Evolutionary conservation across 148 eudicot genomes (phyloP), one percentile per base, ranked within the genome.

Genomic region (Cornus kousa): DNA sequence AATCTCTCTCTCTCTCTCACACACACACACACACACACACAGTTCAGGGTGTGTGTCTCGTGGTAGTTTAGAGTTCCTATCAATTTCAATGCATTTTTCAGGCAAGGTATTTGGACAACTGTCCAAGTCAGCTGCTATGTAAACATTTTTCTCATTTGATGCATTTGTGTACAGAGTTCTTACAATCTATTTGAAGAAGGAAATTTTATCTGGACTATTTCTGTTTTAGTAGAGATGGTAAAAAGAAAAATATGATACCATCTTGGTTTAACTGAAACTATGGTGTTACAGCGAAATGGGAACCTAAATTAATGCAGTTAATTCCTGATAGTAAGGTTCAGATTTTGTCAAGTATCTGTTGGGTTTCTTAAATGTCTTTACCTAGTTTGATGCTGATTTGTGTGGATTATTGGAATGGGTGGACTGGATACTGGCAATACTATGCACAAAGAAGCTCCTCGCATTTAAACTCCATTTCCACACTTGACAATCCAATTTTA

Each of bases 61-160:
- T 22, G 65, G 71, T 79, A 32, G 28, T 65, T 39, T 66, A 73
- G 39, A 31, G 79, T 11, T 48, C 48, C 17, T 46, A 28, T n/a
- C 32, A 12, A 3, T 77, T 50, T 53, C 7, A 68, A 24, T 48
- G 66, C 67, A 50, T 37, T 33, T 67, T 64, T 50, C 4, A 50
- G 70, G 66, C 7, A 40, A 46, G 60, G 19, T 28, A 22, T 66
- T 31, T 43, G 37, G 40, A 24, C 33, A 60, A 37, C 59, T 40
- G 9, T 75, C 17, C 59, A 43, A 46, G 20, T 66, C 55, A 17
- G 65, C 71, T 3, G 22, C 14, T 46, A 64, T 75, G 13, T 40
- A 5, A 40, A 23, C 37, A 53, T 11, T 16, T 43, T 16, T 75
- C 11, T 46, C 64, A 20, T 76, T 43, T 67, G 48, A 67, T 24